Conservation (phyloP, 345 rosid genomes). For the Murraya koenigii region DNA sequence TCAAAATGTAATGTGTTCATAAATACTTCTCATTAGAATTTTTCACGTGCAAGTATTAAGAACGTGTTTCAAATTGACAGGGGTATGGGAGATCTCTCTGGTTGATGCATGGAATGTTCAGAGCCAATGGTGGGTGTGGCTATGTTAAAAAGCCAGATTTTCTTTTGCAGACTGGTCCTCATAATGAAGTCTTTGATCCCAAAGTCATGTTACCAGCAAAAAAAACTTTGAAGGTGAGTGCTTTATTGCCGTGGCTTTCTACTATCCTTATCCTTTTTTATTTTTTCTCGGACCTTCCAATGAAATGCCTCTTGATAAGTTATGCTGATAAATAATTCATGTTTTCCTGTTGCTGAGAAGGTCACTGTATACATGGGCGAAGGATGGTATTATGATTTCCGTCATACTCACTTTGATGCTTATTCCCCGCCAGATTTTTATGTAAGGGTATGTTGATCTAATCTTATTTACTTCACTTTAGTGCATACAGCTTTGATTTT, state of each 20-base stretch:
- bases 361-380: conserved; percentile 87
- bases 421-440: conserved; percentile 90
- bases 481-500: neutral
- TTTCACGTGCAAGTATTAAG: neutral
- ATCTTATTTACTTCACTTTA: neutral
- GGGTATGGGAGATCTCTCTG: conserved; percentile 83
- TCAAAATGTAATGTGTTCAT: neutral
- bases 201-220: conserved; percentile 42
- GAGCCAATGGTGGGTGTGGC: conserved; percentile 91
- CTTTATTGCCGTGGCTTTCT: neutral
- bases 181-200: conserved; percentile 61
- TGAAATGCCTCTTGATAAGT: neutral
- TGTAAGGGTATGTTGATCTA: conserved; percentile 47
- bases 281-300: neutral
- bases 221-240: conserved; percentile 66
- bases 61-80: conserved; percentile 31
- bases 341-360: conserved; percentile 25
- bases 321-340: conserved; percentile 2
- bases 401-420: conserved; percentile 71
- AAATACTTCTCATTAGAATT: neutral
- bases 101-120: conserved; percentile 96
- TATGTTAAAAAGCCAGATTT: conserved; percentile 80
- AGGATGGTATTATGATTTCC: conserved; percentile 80
- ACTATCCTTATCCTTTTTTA: neutral
- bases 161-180: conserved; percentile 36